Percentiles rank a stretch among this genome's conserved stretches.
These are phyloP conservation scores for Cocos nucifera DNA, from an alignment of 176 grass and related monocot genomes.

Conservation along the genomic window DNA sequence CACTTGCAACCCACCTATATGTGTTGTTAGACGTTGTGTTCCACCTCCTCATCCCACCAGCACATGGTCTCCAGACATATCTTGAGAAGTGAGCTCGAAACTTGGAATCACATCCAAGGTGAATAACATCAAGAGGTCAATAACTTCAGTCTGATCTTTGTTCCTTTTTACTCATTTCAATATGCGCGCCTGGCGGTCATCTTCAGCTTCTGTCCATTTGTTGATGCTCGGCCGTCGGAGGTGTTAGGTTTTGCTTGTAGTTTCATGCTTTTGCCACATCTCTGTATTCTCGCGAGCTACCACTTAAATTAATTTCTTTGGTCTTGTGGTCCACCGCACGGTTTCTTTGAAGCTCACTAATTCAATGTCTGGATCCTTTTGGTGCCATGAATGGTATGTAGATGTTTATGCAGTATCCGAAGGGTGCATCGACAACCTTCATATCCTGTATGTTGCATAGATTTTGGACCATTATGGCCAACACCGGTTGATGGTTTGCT, in stretches of 20 bases:
- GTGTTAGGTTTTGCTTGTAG: slow-evolving; percentile 64
- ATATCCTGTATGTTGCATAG: too few relatives aligned
- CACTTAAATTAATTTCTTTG: too few relatives aligned
- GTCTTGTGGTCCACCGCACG: too few relatives aligned
- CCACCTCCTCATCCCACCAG: neutral
- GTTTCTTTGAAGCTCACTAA: too few relatives aligned
- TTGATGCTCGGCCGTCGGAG: slow-evolving; percentile 83
- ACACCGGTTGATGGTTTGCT: too few relatives aligned
- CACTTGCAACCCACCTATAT: slow-evolving; percentile 7
- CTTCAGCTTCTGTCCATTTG: slow-evolving; percentile 47
- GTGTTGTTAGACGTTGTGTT: slow-evolving; percentile 18
- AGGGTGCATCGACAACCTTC: too few relatives aligned
- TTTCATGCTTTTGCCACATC: slow-evolving; percentile 23
- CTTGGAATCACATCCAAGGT: slow-evolving; percentile 19
- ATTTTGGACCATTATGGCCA: too few relatives aligned
- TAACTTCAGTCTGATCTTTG: slow-evolving; percentile 43
- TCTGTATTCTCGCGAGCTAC: too few relatives aligned
- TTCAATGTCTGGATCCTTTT: too few relatives aligned
- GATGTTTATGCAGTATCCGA: too few relatives aligned
- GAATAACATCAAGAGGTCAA: slow-evolving; percentile 40
- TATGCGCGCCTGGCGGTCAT: slow-evolving; percentile 88
- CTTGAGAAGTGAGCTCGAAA: slow-evolving; percentile 35
- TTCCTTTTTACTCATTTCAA: slow-evolving; percentile 27
- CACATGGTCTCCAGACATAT: slow-evolving; percentile 10
- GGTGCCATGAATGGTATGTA: too few relatives aligned